These are phyloP conservation scores for Strigomonas oncopelti DNA, from an alignment of 208 protist genomes.

Conservation along the genomic window DNA sequence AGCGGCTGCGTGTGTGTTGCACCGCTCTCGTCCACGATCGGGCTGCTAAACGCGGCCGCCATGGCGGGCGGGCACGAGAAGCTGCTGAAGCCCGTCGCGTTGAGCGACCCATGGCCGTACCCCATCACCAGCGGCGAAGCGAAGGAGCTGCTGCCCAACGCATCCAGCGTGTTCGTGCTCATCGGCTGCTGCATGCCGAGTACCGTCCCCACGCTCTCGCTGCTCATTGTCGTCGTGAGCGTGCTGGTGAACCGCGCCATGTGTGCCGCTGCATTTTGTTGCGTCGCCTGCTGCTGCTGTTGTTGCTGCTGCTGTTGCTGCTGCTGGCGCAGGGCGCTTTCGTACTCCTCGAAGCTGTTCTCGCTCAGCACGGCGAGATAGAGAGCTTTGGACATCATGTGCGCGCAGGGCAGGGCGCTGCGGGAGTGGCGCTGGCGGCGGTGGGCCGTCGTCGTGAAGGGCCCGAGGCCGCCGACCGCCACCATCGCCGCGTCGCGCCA, in stretches of 20 bases:
- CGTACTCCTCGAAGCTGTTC: constrained; percentile 21
- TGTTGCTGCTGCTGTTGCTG: constrained; percentile 3
- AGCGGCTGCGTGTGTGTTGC: too few relatives aligned
- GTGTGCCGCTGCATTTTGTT: neutral
- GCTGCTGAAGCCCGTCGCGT: neutral
- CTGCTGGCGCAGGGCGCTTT: constrained; percentile 13
- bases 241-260: neutral
- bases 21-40: neutral
- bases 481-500: constrained; percentile 55
- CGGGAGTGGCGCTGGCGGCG: constrained; percentile 68
- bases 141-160: neutral
- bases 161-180: constrained; percentile 2
- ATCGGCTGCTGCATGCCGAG: neutral
- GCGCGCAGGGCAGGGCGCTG: constrained; percentile 53
- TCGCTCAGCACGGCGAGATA: constrained; percentile 62
- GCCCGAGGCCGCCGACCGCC: constrained; percentile 61
- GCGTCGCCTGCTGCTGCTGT: neutral
- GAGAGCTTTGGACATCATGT: constrained; percentile 75
- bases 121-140: neutral
- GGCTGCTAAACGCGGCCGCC: neutral
- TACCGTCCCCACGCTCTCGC: neutral
- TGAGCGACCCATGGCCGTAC: neutral
- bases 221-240: constrained; percentile 1
- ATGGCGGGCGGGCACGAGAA: neutral
- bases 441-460: constrained; percentile 49